Evolutionary conservation across 176 grass and related monocot genomes (phyloP).

Genomic region (Oryza meyeriana): DNA sequence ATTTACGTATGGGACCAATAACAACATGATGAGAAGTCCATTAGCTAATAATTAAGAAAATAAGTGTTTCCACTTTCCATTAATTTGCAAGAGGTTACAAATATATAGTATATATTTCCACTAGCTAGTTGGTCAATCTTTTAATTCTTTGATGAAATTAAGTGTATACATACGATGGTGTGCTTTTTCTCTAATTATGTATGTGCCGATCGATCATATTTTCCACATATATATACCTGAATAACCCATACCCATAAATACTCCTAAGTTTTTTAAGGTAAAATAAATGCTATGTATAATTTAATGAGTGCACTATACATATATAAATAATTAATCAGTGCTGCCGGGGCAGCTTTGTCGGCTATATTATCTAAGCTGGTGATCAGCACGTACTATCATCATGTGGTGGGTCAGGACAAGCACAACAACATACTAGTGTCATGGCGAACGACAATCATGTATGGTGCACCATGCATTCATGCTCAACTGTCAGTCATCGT

Average conservation of each 20-base stretch:
- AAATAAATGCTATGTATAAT: background rate
- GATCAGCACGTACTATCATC: background rate
- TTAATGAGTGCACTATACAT: background rate
- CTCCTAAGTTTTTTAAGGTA: no score
- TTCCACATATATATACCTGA: background rate
- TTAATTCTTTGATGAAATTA: background rate
- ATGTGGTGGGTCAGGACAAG: conserved; percentile 18
- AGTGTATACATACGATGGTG: background rate
- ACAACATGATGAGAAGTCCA: background rate
- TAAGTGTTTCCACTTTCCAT: background rate
- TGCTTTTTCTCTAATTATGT: background rate
- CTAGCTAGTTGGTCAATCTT: background rate
- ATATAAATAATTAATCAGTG: background rate
- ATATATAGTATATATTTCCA: background rate
- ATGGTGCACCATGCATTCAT: background rate
- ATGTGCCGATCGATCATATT: background rate
- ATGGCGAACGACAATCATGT: background rate
- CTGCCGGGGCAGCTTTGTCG: background rate
- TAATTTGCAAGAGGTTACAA: background rate
- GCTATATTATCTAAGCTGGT: background rate
- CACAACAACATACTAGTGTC: background rate
- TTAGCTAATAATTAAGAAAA: background rate
- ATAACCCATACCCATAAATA: background rate
- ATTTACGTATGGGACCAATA: background rate
- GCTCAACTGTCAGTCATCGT: background rate